Evolutionary conservation across 352 stramenopile species (phyloP), one percentile per base, ranked within the genome.

Genomic region (Phytophthora cactorum): DNA sequence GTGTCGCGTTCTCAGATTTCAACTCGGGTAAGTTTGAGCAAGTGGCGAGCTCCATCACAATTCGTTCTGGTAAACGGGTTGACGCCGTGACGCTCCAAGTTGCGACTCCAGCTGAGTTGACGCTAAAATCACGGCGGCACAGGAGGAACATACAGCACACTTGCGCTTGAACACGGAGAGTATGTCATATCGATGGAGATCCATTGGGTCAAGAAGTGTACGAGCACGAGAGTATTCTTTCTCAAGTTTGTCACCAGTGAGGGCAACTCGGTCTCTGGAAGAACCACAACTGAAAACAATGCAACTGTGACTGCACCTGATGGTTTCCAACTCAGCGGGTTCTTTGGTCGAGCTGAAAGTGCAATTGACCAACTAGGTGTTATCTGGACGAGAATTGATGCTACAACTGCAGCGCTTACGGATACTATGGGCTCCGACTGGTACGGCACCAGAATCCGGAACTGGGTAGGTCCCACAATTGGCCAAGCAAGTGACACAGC

Each of bases 351-450:
- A 6, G 52, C 51, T 11, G 57, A 44, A 41, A 28, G 1, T 17
- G 57, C 55, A 36, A 27, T 75, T 1, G 31, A 68, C 41, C 63
- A 65, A 59, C 22, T 75, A 7, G 68, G 63, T 45, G 55, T 38
- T 15, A 71, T 75, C 15, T 75, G 68, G 68, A 72, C 62, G 17
- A 71, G 55, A 12, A 67, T 52, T 22, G 46, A 52, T 66, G 60
- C 60, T 6, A 51, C 32, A 17, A 14, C 31, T 17, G 4, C 43
- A 25, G 51, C 32, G 14, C 58, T 65, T 10, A 67, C 32, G 1
- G 52, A 67, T 32, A 51, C 4, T 27, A 66, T 61, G 41, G 52
- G 51, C 9, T 49, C 44, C 2, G 51, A 61, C 45, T 62, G 43
- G 60, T 68, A 63, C 43, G 60, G 60, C 2, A 36, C 31, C 22